Evolutionary conservation across 768 basidiomycete species (phyloP), one percentile per base, ranked within the genome.

Genomic region (Collybia sp.): DNA sequence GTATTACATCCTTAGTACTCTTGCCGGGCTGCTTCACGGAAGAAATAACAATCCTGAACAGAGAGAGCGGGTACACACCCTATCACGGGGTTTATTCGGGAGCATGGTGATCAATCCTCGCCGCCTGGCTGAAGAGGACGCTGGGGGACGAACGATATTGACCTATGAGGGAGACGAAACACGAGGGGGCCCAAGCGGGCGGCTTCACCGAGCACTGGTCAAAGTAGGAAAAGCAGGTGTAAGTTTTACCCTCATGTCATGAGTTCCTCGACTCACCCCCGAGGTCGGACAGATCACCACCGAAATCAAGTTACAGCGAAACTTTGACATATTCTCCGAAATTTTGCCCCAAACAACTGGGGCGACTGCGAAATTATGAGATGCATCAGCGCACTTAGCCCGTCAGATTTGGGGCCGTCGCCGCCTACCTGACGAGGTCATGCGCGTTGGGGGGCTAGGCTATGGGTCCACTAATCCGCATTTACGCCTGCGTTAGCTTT

Each of bases 101-200:
- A 58, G 61, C 20, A 76, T 83, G 76, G 71, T 77, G 4, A 65
- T 88, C 46, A 79, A 77, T 51, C 84, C 85, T 10, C 63, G 58
- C 13, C 55, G 53, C 19, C 47, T 76, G 34, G 61, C 56, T 12
- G 64, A 62, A 17, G 61, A 65, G 19, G 73, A 74, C 34, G 60
- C 56, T n/a, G 59, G 71, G 30, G 80, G 79, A 5, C 61, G 68
- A 31, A 63, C 64, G 5, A 65, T 78, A 31, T 61, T 87, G 38
- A 76, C 79, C 0, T 86, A 83, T 46, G 82, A 87, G 61, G 85
- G 83, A 12, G 86, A 88, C 56, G 83, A 86, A 64, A 69, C 72
- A 13, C 68, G 80, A 16, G 85, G 82, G 3, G 84, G 84, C 5
- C 62, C 73, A 1, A 62, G 68, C 40, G 84, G 84, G 5, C 67